Percentiles rank a stretch among this genome's conserved stretches.
phyloP scores from a whole-genome alignment of 2,329 filamentous ascomycete species.

The Calonectria crousiana region DNA sequence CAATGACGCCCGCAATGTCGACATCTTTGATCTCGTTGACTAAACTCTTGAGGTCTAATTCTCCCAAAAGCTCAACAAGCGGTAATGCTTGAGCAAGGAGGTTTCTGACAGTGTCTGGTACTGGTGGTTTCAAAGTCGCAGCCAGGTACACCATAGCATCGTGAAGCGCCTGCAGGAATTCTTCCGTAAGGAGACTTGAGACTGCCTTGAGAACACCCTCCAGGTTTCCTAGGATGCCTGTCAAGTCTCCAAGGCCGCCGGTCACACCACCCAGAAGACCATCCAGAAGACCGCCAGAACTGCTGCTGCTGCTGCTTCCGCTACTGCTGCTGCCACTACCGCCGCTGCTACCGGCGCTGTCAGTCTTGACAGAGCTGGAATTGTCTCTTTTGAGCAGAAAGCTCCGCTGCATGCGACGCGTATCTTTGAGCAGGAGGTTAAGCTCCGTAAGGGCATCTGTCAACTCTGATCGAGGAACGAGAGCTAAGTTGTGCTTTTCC shows the following conservation, averaged over 20 bases:
- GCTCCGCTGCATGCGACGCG: neutral
- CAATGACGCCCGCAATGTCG: slow-evolving; percentile 47
- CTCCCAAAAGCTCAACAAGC: slow-evolving; percentile 45
- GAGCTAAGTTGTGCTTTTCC: slow-evolving; percentile 57
- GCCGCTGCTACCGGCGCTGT: neutral
- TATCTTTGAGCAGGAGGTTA: slow-evolving; percentile 49
- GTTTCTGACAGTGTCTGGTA: slow-evolving; percentile 45
- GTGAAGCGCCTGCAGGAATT: slow-evolving; percentile 55
- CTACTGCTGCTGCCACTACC: neutral
- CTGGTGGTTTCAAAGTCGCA: slow-evolving; percentile 53
- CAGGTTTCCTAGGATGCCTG: slow-evolving; percentile 38
- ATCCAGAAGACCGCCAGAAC: neutral
- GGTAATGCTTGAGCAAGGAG: slow-evolving; percentile 45
- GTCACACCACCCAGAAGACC: slow-evolving; percentile 8
- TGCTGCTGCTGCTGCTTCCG: neutral
- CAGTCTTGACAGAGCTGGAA: neutral
- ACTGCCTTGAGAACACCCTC: slow-evolving; percentile 45
- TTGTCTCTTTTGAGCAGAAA: neutral
- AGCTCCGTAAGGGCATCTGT: slow-evolving; percentile 59
- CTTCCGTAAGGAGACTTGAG: slow-evolving; percentile 47
- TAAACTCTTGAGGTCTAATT: slow-evolving; percentile 51
- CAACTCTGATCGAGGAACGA: slow-evolving; percentile 59
- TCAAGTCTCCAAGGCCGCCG: slow-evolving; percentile 36
- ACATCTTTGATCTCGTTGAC: slow-evolving; percentile 47
- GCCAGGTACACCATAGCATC: slow-evolving; percentile 57